Conservation (phyloP, 208 protist species). For the Endotrypanum monterogeii region DNA sequence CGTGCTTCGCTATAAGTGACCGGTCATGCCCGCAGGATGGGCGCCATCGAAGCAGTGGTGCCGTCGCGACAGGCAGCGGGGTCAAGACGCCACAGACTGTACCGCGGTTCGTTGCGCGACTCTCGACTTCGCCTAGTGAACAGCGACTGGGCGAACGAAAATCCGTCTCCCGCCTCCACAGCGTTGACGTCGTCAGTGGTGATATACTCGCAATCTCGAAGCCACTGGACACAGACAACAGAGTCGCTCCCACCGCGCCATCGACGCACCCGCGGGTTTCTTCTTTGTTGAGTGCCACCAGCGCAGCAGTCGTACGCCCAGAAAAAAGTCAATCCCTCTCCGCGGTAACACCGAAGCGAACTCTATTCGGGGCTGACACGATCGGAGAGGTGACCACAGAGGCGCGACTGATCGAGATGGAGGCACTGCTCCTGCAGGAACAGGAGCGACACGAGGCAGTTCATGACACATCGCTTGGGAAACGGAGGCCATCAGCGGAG, state of each 20-base stretch:
- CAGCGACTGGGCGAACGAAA: constrained; percentile 14
- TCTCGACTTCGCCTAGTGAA: constrained; percentile 27
- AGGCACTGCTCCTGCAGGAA: neutral
- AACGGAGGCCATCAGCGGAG: neutral
- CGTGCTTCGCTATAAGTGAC: neutral
- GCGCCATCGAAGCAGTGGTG: constrained; percentile 5
- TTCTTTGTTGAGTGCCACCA: neutral
- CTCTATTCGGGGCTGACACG: constrained; percentile 9
- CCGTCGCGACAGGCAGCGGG: neutral
- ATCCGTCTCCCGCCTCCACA: neutral
- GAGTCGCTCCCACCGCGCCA: neutral
- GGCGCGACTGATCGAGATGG: constrained; percentile 5
- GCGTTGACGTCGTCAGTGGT: neutral
- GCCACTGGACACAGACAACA: neutral
- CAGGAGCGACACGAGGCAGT: neutral
- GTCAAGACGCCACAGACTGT: constrained; percentile 17
- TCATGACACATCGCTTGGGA: neutral
- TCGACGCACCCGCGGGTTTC: neutral
- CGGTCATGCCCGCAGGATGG: constrained; percentile 4
- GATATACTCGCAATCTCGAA: neutral
- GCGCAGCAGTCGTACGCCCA: too few relatives aligned
- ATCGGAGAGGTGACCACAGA: constrained; percentile 7
- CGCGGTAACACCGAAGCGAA: constrained; percentile 14
- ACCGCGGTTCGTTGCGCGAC: constrained; percentile 35
- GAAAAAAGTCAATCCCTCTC: constrained; percentile 11